Evolutionary conservation across 345 rosid genomes (phyloP), one percentile per base, ranked within the genome.

Genomic region (Abelmoschus esculentus): DNA sequence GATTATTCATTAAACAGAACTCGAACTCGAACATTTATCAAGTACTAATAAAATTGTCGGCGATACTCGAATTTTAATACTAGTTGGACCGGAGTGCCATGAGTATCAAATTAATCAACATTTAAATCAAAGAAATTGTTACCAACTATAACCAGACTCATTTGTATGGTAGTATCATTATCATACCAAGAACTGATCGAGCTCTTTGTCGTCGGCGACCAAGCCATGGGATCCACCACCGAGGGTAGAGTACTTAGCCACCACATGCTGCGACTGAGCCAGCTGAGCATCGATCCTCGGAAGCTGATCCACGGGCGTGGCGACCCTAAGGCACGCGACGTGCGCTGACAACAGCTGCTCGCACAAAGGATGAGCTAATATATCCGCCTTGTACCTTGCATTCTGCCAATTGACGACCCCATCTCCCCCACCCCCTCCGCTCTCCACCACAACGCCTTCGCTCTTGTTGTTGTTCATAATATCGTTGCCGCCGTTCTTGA

Each of bases 251-350:
- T 96, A 96, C 79, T 96, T 96, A 5, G 86, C 77, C 31, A 92
- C 97, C 26, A 96, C 97, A 40, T 92, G 81, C 80, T 92, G 99
- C 31, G 99, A 96, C 89, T 96, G 96, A 28, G 96, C 96, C 32
- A 96, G 83, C 83, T 96, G 99, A 3, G 98, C 96, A 50, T 96
- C 99, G 49, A 96, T 96, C 79, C 97, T 87, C 29, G 97, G 97
- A 66, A 91, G 61, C 79, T 91, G 98, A 78, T 93, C 97, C 6
- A 93, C 97, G 44, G 98, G 98, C 55, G 98, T 93, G 0, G 97
- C 97, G 75, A 93, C 87, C 77, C 98, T 80, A 68, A 93, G 76
- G 55, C 96, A 91, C 4, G 98, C 90, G 26, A 89, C 97, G 79
- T 91, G 97, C 13, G 98, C 96, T 59, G 96, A 85, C 80, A 95